phyloP scores from a whole-genome alignment of 768 basidiomycete species.

The Xerocomus brunneocitrinus region DNA sequence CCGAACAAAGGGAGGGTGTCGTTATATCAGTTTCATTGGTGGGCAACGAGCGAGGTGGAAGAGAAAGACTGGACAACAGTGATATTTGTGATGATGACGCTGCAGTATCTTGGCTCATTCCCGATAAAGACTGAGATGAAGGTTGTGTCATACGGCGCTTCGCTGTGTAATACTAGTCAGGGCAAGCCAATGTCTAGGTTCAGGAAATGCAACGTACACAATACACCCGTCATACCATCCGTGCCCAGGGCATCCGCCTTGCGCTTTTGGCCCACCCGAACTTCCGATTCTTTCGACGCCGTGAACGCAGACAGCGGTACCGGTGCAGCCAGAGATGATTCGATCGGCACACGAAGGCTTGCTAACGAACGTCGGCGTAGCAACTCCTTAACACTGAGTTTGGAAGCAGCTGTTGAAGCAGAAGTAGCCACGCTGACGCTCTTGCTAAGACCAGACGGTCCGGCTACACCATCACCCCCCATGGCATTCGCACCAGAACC shows the following conservation, averaged over 20 bases:
- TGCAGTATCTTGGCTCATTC: slow-evolving; percentile 2
- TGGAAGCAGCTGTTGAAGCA: slow-evolving; percentile 1
- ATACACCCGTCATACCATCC: slow-evolving; percentile 26
- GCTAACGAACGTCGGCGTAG: slow-evolving; percentile 25
- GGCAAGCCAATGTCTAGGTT: neutral
- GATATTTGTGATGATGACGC: slow-evolving; percentile 20
- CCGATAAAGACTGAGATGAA: slow-evolving; percentile 27
- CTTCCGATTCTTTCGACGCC: slow-evolving; percentile 7
- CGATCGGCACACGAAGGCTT: slow-evolving; percentile 24
- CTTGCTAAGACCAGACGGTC: slow-evolving; percentile 29
- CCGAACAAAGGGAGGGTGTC: slow-evolving; percentile 73
- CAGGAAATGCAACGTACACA: slow-evolving; percentile 29
- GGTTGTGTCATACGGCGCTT: slow-evolving; percentile 37
- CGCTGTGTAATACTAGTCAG: slow-evolving; percentile 16
- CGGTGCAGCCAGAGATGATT: slow-evolving; percentile 21
- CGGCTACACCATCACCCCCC: slow-evolving; percentile 20
- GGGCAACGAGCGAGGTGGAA: slow-evolving; percentile 24
- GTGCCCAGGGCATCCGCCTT: slow-evolving; percentile 21
- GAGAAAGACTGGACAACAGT: slow-evolving; percentile 23
- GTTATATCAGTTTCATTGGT: slow-evolving; percentile 38
- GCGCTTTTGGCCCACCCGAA: slow-evolving; percentile 29
- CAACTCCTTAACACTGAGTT: slow-evolving; percentile 17
- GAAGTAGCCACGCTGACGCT: slow-evolving; percentile 20
- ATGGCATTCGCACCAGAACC: slow-evolving; percentile 21
- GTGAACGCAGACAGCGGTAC: slow-evolving; percentile 7